A percentile compares a stretch with the other conserved stretches of the same genome.
Evolutionary conservation across 1,284 basidiomycete species (phyloP).

Genomic region (Puccinia triticina): DNA sequence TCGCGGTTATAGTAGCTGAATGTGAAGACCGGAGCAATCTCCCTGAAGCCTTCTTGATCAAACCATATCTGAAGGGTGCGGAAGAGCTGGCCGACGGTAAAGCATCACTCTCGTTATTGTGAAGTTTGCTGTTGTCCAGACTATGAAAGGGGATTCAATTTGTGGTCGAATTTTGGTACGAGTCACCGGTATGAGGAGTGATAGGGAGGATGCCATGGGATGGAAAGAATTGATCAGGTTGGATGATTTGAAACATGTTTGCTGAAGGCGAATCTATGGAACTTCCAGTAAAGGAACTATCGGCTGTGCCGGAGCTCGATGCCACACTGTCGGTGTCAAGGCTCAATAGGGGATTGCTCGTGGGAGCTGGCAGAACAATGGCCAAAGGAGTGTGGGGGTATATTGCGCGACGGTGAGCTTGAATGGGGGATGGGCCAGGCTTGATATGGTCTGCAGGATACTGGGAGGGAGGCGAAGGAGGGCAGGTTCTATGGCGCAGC

Average conservation of each 20-base stretch:
- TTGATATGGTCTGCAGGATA: slow-evolving; percentile 24
- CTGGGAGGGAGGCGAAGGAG: not conserved
- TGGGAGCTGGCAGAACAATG: slow-evolving; percentile 30
- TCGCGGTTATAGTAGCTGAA: slow-evolving; percentile 37
- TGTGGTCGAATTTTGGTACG: not conserved
- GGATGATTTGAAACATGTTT: slow-evolving; percentile 45
- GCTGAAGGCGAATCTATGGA: slow-evolving; percentile 21
- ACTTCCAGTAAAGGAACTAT: slow-evolving; percentile 15
- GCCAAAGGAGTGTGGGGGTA: slow-evolving; percentile 39
- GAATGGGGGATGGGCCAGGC: slow-evolving; percentile 13
- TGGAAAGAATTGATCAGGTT: slow-evolving; percentile 48
- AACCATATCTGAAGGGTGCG: slow-evolving; percentile 52
- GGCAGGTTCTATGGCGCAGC: not conserved
- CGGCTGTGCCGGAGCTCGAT: slow-evolving; percentile 19
- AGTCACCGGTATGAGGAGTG: not conserved
- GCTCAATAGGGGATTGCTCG: slow-evolving; percentile 8
- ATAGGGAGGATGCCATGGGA: slow-evolving; percentile 30
- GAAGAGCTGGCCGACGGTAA: slow-evolving; percentile 49
- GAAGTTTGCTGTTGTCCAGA: slow-evolving; percentile 17
- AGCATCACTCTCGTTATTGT: slow-evolving; percentile 14
- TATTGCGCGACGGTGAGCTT: slow-evolving; percentile 33
- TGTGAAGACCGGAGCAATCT: slow-evolving; percentile 48
- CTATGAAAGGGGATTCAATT: slow-evolving; percentile 24
- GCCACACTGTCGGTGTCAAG: slow-evolving; percentile 22
- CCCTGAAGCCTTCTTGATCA: slow-evolving; percentile 51